Base-by-base conservation (phyloP, 192 early-diverging fungal species). In the Coemansia sp. region DNA sequence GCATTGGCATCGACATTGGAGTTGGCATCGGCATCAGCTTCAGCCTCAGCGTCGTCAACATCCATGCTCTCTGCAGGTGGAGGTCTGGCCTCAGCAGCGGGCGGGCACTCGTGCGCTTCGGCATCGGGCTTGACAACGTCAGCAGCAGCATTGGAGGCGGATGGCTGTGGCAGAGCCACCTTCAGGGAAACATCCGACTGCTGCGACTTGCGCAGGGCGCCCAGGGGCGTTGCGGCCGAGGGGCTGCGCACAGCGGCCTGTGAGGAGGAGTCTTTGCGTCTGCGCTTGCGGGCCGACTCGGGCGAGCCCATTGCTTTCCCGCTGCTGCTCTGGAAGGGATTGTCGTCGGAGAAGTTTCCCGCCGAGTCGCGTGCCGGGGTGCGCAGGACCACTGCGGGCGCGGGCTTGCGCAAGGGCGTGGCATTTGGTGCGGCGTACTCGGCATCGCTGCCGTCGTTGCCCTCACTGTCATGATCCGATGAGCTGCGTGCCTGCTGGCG, bases 301-400 rank as follows among this genome's bases (percentile, higher is more conserved):
- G 64, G 72, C 40, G 65, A 62, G n/a, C n/a, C n/a, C n/a, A n/a
- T n/a, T n/a, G n/a, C n/a, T n/a, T n/a, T n/a, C n/a, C n/a, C n/a
- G 57, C 65, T 68, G 50, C 72, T 68, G 59, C 72, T 64, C 46
- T 76, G 72, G 50, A 76, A 76, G 49, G 72, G 72, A 18, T 76
- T 76, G 13, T 76, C 65, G 51, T 69, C 62, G 0, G 72, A 76
- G 23, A 76, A 76, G 28, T 61, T 65, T 10, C 28, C 64, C 4
- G 40, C 19, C n/a, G 27, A 5, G 19, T 34, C 46, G 18, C 30
- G 5, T 11, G 30, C 30, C 5, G 30, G 30, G 23, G 33, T 39
- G 20, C 33, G 14, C 44, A 23, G n/a, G n/a, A 9, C 34, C 19
- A 3, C 18, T 14, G 1, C 14, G 39, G 3, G 18, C 30, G 6